Base-by-base conservation (phyloP, 805 yeast genomes). In the Danielia oregonensis region DNA sequence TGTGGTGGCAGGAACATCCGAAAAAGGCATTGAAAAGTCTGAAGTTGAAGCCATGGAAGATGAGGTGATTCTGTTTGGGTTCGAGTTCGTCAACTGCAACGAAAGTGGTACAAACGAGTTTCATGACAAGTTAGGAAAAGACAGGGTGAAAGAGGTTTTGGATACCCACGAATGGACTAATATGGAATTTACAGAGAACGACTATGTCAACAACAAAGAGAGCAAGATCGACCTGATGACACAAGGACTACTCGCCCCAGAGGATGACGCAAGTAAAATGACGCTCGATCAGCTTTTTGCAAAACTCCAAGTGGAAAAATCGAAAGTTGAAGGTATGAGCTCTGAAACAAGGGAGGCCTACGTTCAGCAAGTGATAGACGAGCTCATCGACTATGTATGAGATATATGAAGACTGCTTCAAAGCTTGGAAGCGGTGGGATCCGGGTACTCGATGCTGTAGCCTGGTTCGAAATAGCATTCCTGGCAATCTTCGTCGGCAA, bases 401-500 rank as follows among this genome's bases (percentile, higher is more conserved):
- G n/a, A 11, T 11, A 6, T 24, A 18, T 7, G 30, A 24, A 24
- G 17, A 26, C 14, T 24, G 6, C 15, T 7, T 15, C 11, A 26
- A 10, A 26, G 17, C 11, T 13, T 26, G 15, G 28, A 11, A 11
- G 17, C 10, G 7, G 15, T 23, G 3, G 33, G 33, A 27, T 17
- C 27, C 5, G 27, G 24, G 36, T 45, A 70, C 21, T 52, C 45
- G 4, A 74, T 48, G 4, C 52, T 42, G 46, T 68, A 67, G 0
- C 84, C 84, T 0, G 86, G 85, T 14, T 73, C 74, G 46, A 82
- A 76, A 44, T 77, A 72, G 36, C 82, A 78, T 56, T 89, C 97
- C 54, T 84, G 82, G 49, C 93, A 82, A 50, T 88, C 95, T 45
- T 84, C 94, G 2, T 75, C 74, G 1, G 79, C 68, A 5, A 84